These are phyloP conservation scores for Rhizoclosmatium globosum DNA, from an alignment of 192 early-diverging fungal genomes.

Conservation along the genomic window DNA sequence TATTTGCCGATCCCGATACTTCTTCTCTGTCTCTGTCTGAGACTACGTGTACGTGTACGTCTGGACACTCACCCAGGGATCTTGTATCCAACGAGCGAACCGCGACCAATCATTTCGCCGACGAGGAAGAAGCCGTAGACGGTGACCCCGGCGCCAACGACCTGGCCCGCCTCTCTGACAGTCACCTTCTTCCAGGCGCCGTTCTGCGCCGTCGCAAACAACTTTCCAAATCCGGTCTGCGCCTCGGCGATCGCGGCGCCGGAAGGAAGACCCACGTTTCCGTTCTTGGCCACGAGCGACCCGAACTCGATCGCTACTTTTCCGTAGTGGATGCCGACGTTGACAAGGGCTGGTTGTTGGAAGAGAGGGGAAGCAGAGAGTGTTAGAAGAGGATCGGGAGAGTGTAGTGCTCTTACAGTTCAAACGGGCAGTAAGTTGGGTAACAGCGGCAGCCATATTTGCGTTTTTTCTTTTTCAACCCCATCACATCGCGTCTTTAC, in stretches of 20 bases:
- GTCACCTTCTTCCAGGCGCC: constrained; percentile 67
- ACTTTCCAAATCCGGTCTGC: constrained; percentile 49
- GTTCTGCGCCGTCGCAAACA: constrained; percentile 49
- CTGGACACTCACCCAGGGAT: constrained; percentile 40
- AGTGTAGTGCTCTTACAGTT: background rate
- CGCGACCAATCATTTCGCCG: constrained; percentile 65
- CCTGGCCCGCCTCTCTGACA: constrained; percentile 48
- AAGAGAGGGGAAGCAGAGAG: background rate
- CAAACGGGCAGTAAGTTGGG: background rate
- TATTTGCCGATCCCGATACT: no score
- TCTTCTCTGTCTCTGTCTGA: no score
- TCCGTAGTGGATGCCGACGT: constrained; percentile 55
- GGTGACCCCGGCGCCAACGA: constrained; percentile 53
- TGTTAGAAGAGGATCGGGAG: background rate
- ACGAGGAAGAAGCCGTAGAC: constrained; percentile 64
- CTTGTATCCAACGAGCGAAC: constrained; percentile 61
- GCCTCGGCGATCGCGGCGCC: constrained; percentile 48
- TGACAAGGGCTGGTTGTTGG: constrained; percentile 38
- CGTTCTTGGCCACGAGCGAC: constrained; percentile 49
- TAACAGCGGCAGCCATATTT: constrained; percentile 24
- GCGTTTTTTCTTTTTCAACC: constrained; percentile 15
- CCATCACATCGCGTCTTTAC: background rate
- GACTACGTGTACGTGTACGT: no score
- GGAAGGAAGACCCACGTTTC: constrained; percentile 43
- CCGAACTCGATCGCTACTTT: constrained; percentile 55